These are phyloP conservation scores for Colletotrichum siamense DNA, from an alignment of 2,329 filamentous ascomycete species.

Conservation along the genomic window DNA sequence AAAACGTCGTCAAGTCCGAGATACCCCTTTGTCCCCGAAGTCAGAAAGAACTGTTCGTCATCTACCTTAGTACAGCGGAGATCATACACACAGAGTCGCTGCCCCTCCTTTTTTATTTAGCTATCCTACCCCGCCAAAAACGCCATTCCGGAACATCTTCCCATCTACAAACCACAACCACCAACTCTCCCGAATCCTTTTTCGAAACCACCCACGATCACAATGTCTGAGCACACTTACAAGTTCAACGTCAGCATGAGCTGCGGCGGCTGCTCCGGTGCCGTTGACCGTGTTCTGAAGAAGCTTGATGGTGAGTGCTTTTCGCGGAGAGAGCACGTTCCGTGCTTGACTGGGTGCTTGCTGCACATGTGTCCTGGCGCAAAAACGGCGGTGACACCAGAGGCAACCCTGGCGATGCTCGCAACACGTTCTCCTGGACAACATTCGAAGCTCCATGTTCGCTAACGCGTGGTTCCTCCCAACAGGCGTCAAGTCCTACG, in stretches of 20 bases:
- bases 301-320: conserved; percentile 80
- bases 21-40: not conserved
- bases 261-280: conserved; percentile 95
- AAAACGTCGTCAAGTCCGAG: not conserved
- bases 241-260: conserved; percentile 94
- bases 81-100: not conserved
- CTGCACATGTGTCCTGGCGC: not conserved
- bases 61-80: not conserved
- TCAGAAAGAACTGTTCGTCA: not conserved
- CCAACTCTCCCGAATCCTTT: not conserved
- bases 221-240: conserved; percentile 88
- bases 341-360: not conserved
- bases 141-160: conserved; percentile 7
- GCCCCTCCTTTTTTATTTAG: conserved; percentile 14
- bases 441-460: not conserved
- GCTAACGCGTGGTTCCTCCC: not conserved
- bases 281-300: conserved; percentile 88
- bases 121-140: conserved; percentile 19
- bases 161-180: not conserved
- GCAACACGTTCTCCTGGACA: not conserved
- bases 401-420: not conserved
- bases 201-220: conserved; percentile 27
- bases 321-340: not conserved
- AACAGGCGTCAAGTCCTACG: conserved; percentile 83
- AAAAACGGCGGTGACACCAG: not conserved